These are phyloP conservation scores for Penicillium sp. DNA, from an alignment of 2,329 filamentous ascomycete species.

Conservation along the genomic window DNA sequence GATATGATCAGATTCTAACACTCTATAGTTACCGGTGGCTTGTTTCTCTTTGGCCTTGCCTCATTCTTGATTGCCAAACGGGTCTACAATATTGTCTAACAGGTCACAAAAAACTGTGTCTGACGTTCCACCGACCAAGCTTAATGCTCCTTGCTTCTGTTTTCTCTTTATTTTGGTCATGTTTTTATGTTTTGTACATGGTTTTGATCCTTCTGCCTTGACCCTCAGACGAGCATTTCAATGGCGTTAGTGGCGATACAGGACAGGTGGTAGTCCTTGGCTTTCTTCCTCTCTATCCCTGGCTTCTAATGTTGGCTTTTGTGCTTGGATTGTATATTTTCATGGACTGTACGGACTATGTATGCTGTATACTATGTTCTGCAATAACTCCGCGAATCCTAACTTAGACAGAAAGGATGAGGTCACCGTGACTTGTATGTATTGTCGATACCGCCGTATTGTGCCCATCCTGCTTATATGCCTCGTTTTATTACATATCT, in stretches of 20 bases:
- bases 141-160: constrained; percentile 9
- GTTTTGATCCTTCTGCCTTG: background rate
- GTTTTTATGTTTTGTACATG: background rate
- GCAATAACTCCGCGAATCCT: background rate
- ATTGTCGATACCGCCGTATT: background rate
- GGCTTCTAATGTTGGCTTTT: background rate
- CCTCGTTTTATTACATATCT: constrained; percentile 4
- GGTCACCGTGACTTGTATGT: constrained; percentile 16
- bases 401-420: constrained; percentile 10
- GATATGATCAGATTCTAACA: constrained; percentile 4
- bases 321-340: background rate
- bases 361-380: background rate
- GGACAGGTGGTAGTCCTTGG: background rate
- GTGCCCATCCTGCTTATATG: background rate
- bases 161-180: background rate
- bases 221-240: constrained; percentile 6
- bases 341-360: background rate
- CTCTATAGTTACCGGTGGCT: constrained; percentile 59
- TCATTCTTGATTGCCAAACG: constrained; percentile 81
- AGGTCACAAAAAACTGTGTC: background rate
- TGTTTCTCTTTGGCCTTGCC: constrained; percentile 71
- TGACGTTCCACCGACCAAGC: background rate
- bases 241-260: constrained; percentile 4
- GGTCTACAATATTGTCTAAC: constrained; percentile 71
- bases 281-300: background rate